Base-by-base conservation (phyloP, 495 filamentous ascomycete genomes). In the Aspergillus asperescens region DNA sequence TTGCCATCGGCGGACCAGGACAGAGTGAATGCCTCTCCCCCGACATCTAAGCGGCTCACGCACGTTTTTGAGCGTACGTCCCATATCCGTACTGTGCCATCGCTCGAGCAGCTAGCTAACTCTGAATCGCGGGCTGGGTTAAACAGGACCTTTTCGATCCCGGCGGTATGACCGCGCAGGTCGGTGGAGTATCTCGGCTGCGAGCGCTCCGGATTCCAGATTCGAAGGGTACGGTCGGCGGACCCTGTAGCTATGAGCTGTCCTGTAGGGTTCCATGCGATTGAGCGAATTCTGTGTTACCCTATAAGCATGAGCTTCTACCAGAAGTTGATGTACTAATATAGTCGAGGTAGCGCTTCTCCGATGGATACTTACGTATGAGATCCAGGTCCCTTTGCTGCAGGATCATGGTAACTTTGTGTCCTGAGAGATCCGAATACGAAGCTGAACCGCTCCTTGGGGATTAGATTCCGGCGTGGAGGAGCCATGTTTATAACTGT, bases 71-170 rank as follows among this genome's bases (percentile, higher is more conserved):
- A 88, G 56, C 90, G 79, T 15, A 95, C 89, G 64, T 98, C 94
- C 93, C 93, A 98, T 57, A 98, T 83, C 54, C 86, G 82, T 53
- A 95, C 86, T 13, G 86, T 84, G 1, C 91, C 91, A 66, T 97
- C 93, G 9, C 75, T 79, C 19, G 87, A 87, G 56, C 89, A 83
- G 59, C 89, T 95, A 34, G 88, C 91, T 4, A 98, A 72, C 66
- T 95, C 90, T 5, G 88, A 86, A 56, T 96, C 90, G 57, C 86
- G 89, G 5, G 81, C 79, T 2, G 93, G 93, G 59, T 95, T 91
- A 73, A 94, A 98, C 4, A 87, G 81, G 2, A 96, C 85, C 54
- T 89, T 87, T 67, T 96, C 92, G 15, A 96, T 85, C 7, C 74
- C 76, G 8, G 81, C 83, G 2, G 78, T 68, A 65, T 94, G 89